phyloP scores from a whole-genome alignment of 1,139 yeast genomes.

The Diutina ranongensis region DNA sequence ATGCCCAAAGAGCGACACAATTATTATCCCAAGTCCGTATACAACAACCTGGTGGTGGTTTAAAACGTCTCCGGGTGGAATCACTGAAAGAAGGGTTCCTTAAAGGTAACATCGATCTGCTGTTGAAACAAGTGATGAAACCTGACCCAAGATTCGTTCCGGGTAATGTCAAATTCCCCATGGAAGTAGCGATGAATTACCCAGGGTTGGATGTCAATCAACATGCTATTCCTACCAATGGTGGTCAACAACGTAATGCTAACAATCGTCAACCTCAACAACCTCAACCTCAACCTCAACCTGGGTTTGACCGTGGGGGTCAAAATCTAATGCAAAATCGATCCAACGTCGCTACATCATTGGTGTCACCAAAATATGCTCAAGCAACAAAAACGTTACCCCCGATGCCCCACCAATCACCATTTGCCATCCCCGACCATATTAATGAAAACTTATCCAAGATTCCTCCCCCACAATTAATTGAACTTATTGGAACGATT shows the following conservation, averaged over 20 bases:
- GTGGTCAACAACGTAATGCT: background rate
- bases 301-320: background rate
- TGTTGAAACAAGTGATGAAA: background rate
- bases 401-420: constrained; percentile 15
- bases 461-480: constrained; percentile 57
- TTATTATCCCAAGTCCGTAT: constrained; percentile 33
- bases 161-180: constrained; percentile 1
- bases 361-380: constrained; percentile 16
- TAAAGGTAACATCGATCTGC: constrained; percentile 14
- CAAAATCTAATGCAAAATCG: no score
- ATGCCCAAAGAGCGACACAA: constrained; percentile 38
- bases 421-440: constrained; percentile 37
- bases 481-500: constrained; percentile 54
- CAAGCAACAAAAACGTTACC: constrained; percentile 37
- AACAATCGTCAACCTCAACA: background rate
- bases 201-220: background rate
- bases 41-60: constrained; percentile 22
- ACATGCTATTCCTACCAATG: background rate
- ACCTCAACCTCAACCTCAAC: background rate
- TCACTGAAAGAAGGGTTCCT: constrained; percentile 50
- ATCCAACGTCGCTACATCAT: background rate
- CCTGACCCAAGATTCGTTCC: constrained; percentile 5
- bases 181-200: background rate
- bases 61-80: constrained; percentile 38
- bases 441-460: constrained; percentile 44